A percentile compares a stretch with the other conserved stretches of the same genome.
These are phyloP conservation scores for Solanum lycopersicoides DNA, from an alignment of 257 asterid species.

Conservation along the genomic window DNA sequence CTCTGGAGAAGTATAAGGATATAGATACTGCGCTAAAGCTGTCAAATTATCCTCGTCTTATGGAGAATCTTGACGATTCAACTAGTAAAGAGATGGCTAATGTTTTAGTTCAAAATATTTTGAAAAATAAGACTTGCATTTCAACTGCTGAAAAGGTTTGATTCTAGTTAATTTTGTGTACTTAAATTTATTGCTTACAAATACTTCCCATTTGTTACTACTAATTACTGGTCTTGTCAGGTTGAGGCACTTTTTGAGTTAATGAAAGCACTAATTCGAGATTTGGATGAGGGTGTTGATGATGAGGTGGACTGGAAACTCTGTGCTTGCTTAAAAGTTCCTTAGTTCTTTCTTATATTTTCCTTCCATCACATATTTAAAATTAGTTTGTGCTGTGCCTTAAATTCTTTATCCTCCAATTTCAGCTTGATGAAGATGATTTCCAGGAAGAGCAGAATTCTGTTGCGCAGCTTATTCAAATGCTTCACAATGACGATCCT, in stretches of 20 bases:
- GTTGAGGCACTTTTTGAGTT: conserved; percentile 85
- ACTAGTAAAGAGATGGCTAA: conserved; percentile 95
- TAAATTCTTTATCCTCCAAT: background rate
- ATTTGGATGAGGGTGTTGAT: conserved; percentile 45
- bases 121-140: conserved; percentile 68
- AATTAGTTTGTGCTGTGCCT: background rate
- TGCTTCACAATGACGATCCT: conserved; percentile 78
- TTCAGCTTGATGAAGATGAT: conserved; percentile 90
- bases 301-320: conserved; percentile 55
- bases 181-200: background rate
- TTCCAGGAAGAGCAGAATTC: conserved; percentile 91
- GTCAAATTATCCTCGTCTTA: conserved; percentile 76
- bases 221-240: conserved; percentile 33
- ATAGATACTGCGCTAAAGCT: conserved; percentile 88
- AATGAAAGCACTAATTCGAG: conserved; percentile 79
- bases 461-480: conserved; percentile 85
- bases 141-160: conserved; percentile 90
- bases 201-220: conserved; percentile 7
- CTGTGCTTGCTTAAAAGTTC: background rate
- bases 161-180: background rate
- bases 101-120: conserved; percentile 73
- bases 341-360: background rate
- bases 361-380: background rate
- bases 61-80: conserved; percentile 70
- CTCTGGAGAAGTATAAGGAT: conserved; percentile 86